Evolutionary conservation across 768 basidiomycete species (phyloP), one percentile per base, ranked within the genome.

Genomic region (Leucogyrophana mollusca): DNA sequence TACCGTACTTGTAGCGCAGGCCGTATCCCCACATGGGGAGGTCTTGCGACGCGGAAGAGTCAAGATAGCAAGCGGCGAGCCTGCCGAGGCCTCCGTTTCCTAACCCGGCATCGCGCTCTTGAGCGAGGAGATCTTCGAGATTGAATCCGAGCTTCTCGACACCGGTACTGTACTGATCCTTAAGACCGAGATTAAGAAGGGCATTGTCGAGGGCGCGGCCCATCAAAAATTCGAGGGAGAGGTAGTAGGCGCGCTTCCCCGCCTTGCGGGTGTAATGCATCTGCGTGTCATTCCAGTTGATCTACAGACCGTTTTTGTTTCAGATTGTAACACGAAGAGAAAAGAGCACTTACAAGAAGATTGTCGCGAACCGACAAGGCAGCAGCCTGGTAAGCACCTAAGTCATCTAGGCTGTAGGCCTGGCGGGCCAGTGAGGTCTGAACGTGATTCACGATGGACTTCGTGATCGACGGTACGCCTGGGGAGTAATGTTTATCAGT

Each of bases 11-110:
- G 77, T 93, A 95, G 35, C 94, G 73, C 47, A 96, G 68, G 34
- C 94, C 94, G 57, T 97, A 97, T 36, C 95, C 95, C 93, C 94
- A 97, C 18, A 91, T 79, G 0, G 95, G 95, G 4, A 97, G 77
- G 65, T 94, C 86, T 59, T 91, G 84, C 8, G 88, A 89, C 3
- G 94, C 85, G 18, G 84, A 82, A n/a, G 89, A 91, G 61, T 97
- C 94, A 43, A 96, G 82, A 63, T 97, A 99, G 71, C 96, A 99
- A 1, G 96, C 95, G 1, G 96, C 96, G 36, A 99, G 80, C 23
- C 95, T 89, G 0, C 96, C 95, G 8, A 97, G 78, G 47, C 95
- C 95, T 53, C 94, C 94, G 63, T 97, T 96, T 4, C 95, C 96
- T 9, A 97, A 78, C 7, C 82, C 95, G 1, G 95, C 94, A 59